phyloP scores from a whole-genome alignment of 495 filamentous ascomycete genomes.

The Aspergillus funiculosus region DNA sequence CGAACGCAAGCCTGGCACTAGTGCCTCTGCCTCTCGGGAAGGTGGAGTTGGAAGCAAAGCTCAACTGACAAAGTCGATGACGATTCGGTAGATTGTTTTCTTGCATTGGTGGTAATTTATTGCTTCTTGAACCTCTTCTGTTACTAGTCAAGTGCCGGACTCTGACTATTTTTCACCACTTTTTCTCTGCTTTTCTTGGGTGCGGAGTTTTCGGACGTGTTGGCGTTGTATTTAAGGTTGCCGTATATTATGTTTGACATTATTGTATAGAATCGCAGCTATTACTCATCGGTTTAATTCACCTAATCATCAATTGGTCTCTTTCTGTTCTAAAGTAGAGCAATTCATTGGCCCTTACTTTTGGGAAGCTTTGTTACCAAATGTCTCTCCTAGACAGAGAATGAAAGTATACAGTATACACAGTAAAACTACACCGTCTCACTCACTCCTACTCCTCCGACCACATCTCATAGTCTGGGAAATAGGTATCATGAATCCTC shows the following conservation, averaged over 20 bases:
- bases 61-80: constrained; percentile 91
- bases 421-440: constrained; percentile 12
- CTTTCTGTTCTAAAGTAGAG: background rate
- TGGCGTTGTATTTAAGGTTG: constrained; percentile 16
- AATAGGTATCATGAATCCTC: constrained; percentile 53
- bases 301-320: background rate
- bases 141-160: no score
- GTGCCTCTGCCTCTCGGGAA: constrained; percentile 49
- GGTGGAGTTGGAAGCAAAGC: constrained; percentile 56
- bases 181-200: background rate
- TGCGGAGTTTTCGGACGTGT: background rate
- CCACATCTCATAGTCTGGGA: constrained; percentile 50
- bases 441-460: background rate
- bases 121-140: background rate
- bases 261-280: constrained; percentile 10
- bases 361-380: no score
- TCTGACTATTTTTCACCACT: background rate
- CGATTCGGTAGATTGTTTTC: constrained; percentile 66
- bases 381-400: no score
- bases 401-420: background rate
- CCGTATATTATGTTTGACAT: constrained; percentile 9
- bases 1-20: constrained; percentile 84
- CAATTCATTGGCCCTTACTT: no score
- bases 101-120: constrained; percentile 5
- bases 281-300: background rate